Conservation (phyloP, 1,284 basidiomycete species). For the Rhodotorula mucilaginosa region DNA sequence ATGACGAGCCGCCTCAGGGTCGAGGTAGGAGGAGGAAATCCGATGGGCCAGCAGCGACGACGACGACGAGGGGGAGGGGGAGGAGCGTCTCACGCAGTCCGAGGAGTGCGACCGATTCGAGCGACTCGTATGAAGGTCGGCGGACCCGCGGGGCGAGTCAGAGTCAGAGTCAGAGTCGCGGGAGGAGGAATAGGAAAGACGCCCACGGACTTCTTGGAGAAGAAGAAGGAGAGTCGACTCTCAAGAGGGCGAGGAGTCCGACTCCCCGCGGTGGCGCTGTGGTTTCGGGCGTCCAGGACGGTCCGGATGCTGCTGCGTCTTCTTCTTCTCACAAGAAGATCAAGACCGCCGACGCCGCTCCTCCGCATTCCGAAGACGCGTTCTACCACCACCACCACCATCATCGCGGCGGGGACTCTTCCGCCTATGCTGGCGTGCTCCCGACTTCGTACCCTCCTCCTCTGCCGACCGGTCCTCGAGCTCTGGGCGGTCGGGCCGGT, state of each 20-base stretch:
- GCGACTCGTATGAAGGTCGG: neutral
- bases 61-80: neutral
- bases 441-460: neutral
- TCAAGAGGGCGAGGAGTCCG: conserved; percentile 4
- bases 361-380: neutral
- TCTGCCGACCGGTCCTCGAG: conserved; percentile 1
- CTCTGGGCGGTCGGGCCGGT: neutral
- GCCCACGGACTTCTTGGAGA: no score
- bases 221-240: neutral
- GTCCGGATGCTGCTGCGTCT: neutral
- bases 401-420: neutral
- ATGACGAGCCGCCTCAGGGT: neutral
- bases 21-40: neutral
- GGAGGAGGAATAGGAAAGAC: neutral
- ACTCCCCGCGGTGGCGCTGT: neutral
- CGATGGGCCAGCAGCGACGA: neutral
- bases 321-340: neutral
- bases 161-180: neutral
- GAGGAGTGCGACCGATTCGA: neutral
- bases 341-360: neutral
- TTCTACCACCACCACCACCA: neutral
- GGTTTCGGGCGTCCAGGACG: neutral
- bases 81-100: neutral
- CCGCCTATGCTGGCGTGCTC: neutral
- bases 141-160: neutral